phyloP scores from a whole-genome alignment of 768 basidiomycete species.

The Boletus reticuloceps region DNA sequence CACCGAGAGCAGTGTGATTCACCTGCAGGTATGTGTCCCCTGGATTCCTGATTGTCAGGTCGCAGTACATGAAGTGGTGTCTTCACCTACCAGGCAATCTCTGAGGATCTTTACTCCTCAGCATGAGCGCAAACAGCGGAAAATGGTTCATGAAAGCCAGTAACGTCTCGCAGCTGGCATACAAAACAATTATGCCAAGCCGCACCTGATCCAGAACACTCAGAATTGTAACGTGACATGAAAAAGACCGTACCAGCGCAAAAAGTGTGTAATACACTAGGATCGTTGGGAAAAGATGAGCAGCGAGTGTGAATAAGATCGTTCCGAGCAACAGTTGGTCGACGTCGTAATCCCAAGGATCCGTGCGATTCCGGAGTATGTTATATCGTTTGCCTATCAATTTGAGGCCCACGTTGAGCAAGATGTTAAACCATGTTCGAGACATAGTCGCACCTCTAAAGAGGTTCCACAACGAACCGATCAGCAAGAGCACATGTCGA shows the following conservation, averaged over 20 bases:
- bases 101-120: constrained; percentile 79
- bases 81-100: constrained; percentile 69
- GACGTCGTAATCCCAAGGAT: constrained; percentile 86
- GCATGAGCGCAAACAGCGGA: constrained; percentile 84
- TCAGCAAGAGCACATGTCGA: constrained; percentile 52
- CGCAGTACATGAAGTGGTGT: not conserved
- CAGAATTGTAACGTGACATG: not conserved
- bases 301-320: constrained; percentile 76
- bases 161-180: constrained; percentile 60
- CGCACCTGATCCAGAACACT: constrained; percentile 41
- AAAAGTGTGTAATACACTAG: constrained; percentile 85
- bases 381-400: constrained; percentile 82
- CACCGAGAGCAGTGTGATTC: constrained; percentile 26
- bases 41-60: constrained; percentile 5
- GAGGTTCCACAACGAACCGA: constrained; percentile 79
- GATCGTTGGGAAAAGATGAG: constrained; percentile 83
- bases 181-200: constrained; percentile 51
- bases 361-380: constrained; percentile 80
- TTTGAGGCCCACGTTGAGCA: not conserved
- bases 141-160: constrained; percentile 89
- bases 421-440: not conserved
- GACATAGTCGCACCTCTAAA: constrained; percentile 65
- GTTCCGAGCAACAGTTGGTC: constrained; percentile 97
- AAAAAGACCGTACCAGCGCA: constrained; percentile 45
- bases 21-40: constrained; percentile 28